These are phyloP conservation scores for Gossypium davidsonii DNA, from an alignment of 441 rosid genomes.

Conservation along the genomic window DNA sequence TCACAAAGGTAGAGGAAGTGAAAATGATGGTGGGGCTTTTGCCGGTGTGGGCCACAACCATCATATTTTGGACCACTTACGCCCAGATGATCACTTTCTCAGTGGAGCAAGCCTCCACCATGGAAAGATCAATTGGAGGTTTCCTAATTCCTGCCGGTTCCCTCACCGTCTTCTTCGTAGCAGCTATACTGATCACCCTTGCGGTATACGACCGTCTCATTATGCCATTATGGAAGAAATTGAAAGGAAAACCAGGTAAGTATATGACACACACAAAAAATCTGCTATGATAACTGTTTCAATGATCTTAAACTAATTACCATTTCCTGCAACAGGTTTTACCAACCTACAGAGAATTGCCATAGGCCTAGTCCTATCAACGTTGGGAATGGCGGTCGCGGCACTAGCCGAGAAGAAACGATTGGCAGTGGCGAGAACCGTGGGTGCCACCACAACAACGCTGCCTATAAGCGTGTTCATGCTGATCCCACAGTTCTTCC, in stretches of 20 bases:
- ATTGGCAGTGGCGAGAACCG: conserved; percentile 18
- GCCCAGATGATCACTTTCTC: conserved; percentile 55
- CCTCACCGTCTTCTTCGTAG: conserved; percentile 42
- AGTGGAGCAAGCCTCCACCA: conserved; percentile 49
- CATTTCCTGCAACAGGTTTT: conserved; percentile 26
- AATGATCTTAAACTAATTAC: neutral
- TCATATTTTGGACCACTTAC: conserved; percentile 42
- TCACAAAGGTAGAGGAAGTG: conserved; percentile 48
- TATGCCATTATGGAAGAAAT: conserved; percentile 37
- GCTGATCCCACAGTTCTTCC: conserved; percentile 37
- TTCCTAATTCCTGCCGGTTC: conserved; percentile 51
- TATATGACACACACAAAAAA: neutral
- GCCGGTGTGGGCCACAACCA: conserved; percentile 52
- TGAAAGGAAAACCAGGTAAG: conserved; percentile 41
- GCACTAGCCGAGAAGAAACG: conserved; percentile 31
- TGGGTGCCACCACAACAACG: neutral
- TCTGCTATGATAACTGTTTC: neutral
- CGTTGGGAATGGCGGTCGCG: conserved; percentile 36
- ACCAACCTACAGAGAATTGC: conserved; percentile 38
- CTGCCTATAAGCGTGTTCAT: conserved; percentile 33
- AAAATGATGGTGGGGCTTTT: conserved; percentile 39
- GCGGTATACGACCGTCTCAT: conserved; percentile 36
- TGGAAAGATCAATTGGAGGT: conserved; percentile 33
- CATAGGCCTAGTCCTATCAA: conserved; percentile 34
- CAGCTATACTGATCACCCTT: conserved; percentile 33